phyloP scores from a whole-genome alignment of 2,329 filamentous ascomycete species.

The Exophiala sp. region DNA sequence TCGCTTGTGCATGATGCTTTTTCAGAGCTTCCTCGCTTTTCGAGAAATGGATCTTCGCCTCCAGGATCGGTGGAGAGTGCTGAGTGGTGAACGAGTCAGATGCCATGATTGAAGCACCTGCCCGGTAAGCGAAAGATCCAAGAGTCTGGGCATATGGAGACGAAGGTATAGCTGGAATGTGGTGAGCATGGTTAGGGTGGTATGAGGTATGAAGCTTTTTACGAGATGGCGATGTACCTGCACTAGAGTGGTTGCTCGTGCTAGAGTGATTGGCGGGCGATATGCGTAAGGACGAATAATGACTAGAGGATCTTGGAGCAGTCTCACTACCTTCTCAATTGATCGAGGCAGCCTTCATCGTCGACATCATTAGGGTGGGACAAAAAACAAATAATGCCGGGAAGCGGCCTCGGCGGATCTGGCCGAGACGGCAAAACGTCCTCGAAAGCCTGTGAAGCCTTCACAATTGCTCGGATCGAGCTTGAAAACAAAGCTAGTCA shows the following conservation, averaged over 20 bases:
- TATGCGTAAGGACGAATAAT: background rate
- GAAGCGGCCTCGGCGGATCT: background rate
- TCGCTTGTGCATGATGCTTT: background rate
- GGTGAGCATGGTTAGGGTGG: background rate
- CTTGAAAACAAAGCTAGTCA: too few species aligned
- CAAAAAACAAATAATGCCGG: background rate
- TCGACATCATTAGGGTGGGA: background rate
- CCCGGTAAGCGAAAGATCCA: background rate
- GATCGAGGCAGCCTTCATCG: background rate
- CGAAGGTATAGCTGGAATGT: background rate
- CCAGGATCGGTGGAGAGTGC: background rate
- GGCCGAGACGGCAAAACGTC: background rate
- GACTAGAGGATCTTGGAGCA: background rate
- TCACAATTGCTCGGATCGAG: too few species aligned
- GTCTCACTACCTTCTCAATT: background rate
- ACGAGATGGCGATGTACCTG: background rate
- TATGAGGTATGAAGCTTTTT: background rate
- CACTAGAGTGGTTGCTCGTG: conserved; percentile 3
- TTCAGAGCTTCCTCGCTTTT: background rate
- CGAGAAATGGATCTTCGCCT: background rate
- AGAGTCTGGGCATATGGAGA: background rate
- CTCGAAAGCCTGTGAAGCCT: too few species aligned
- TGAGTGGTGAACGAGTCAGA: conserved; percentile 12
- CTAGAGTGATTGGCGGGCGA: conserved; percentile 14
- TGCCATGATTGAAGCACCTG: conserved; percentile 13